phyloP scores from a whole-genome alignment of 495 filamentous ascomycete genomes.

The Cercophora samala region DNA sequence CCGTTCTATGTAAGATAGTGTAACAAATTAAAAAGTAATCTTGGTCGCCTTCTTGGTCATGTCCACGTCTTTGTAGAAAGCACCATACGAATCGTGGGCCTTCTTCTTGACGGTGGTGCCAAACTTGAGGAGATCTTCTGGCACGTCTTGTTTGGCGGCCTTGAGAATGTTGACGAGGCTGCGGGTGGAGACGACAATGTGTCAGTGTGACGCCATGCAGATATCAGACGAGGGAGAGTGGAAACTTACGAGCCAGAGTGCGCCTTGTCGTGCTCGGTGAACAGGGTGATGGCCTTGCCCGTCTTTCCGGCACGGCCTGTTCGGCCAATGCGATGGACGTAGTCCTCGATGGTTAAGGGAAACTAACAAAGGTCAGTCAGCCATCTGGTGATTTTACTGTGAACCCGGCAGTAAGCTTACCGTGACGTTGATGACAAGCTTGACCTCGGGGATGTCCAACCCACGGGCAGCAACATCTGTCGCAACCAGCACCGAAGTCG shows the following conservation, averaged over 20 bases:
- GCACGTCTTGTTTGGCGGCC: constrained; percentile 81
- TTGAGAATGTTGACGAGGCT: constrained; percentile 86
- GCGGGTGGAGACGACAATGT: background rate
- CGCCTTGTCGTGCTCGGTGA: constrained; percentile 90
- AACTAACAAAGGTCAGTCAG: constrained; percentile 35
- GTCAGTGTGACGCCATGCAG: constrained; percentile 14
- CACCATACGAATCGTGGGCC: constrained; percentile 86
- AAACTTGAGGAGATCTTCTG: constrained; percentile 84
- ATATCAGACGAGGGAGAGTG: background rate
- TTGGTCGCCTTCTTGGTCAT: constrained; percentile 80
- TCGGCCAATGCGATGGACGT: constrained; percentile 94
- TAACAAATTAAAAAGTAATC: constrained; percentile 77
- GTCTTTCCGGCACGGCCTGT: constrained; percentile 89
- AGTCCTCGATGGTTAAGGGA: constrained; percentile 78
- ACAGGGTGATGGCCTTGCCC: constrained; percentile 87
- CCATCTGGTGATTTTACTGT: background rate
- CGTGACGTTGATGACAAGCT: constrained; percentile 83
- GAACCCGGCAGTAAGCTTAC: constrained; percentile 30
- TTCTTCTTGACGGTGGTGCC: constrained; percentile 99
- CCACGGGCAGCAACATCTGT: constrained; percentile 96
- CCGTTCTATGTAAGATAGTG: constrained; percentile 2
- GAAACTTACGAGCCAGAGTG: constrained; percentile 74
- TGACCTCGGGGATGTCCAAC: constrained; percentile 91
- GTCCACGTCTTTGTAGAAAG: constrained; percentile 82
- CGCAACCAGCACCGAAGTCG: constrained; percentile 84